Base-by-base conservation (phyloP, 345 rosid genomes). In the Populus ilicifolia region DNA sequence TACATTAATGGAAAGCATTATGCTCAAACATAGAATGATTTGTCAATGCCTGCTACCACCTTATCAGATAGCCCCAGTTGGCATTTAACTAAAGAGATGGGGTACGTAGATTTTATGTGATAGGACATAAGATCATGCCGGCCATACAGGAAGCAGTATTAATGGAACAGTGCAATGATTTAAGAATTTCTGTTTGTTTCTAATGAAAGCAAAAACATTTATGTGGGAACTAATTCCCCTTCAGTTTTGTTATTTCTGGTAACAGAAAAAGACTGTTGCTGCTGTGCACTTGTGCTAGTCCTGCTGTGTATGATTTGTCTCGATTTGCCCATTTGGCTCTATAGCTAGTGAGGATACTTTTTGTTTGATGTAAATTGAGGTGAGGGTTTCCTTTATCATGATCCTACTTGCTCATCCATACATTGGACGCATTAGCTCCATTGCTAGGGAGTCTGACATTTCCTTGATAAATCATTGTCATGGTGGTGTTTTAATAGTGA, bases 311-410 rank as follows among this genome's bases (percentile, higher is more conserved):
- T 52, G 75, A 71, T 71, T 71, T 50, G 75, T 71, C 75, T 27
- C 75, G 10, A 71, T 71, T 63, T 54, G 6, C 20, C 17, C 36
- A 14, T 39, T 17, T 14, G 39, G 59, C 29, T 44, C 13, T 17
- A 3, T 20, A 1, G 12, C 12, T 50, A 70, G 74, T 70, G 74
- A 70, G 74, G 74, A 9, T 70, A 23, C 74, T 70, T 70, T 70
- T 48, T 1, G 33, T 44, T 70, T 70, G 74, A 70, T 48, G 74
- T 48, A 70, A 70, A 36, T 46, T 46, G 16, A 46, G 50, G 17
- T 14, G 50, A 46, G 50, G 50, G 50, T 46, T 12, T 46, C 18
- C 50, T 46, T 46, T 46, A 46, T 46, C 17, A 46, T 14, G 50
- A 2, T 11, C 50, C 50, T 12, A 46, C 50, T 46, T 14, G 50